Base-by-base conservation (phyloP, 2,329 filamentous ascomycete species). In the Trichoderma lentiforme region DNA sequence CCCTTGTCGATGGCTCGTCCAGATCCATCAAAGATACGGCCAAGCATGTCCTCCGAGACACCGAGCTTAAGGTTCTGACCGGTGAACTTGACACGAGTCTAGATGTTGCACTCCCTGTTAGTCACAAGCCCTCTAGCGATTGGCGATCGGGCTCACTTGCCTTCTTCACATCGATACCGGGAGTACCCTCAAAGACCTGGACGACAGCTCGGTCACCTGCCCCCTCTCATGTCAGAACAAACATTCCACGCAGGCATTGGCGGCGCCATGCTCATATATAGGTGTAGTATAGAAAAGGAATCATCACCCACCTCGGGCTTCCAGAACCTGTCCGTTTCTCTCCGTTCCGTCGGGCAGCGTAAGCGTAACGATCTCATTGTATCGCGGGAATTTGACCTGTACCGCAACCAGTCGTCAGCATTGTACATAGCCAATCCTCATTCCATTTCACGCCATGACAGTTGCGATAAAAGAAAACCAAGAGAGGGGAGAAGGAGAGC, bases 101-200 rank as follows among this genome's bases (percentile, higher is more conserved):
- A 79, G 21, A 62, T 28, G 21, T 24, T 24, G 47, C 76, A 56
- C 7, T 51, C 39, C 75, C 82, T 28, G 15, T 70, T 74, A 82
- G 80, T 73, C 64, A 64, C 28, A 57, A 57, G 32, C 9, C 21
- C n/a, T 39, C 58, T 71, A 43, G 30, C 71, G 62, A 65, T 61
- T 70, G 32, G 57, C 24, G 6, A 65, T 3, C 63, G 64, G 39
- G 30, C 60, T 76, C 4, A 70, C 83, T 74, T 85, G 93, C 94
- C 93, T 98, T 99, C 89, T 98, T 98, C 76, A 99, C 96, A 89
- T 99, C 96, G 82, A 99, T 96, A 81, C 96, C 96, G 61, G 95
- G 86, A 75, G 96, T 99, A 78, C 96, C 96, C 85, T 99, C 96
- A 82, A 99, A 99, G 77, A 98, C 95, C 91, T 97, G 96, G 61